Conservation (phyloP, 257 asterid species). For the Henckelia pumila region DNA sequence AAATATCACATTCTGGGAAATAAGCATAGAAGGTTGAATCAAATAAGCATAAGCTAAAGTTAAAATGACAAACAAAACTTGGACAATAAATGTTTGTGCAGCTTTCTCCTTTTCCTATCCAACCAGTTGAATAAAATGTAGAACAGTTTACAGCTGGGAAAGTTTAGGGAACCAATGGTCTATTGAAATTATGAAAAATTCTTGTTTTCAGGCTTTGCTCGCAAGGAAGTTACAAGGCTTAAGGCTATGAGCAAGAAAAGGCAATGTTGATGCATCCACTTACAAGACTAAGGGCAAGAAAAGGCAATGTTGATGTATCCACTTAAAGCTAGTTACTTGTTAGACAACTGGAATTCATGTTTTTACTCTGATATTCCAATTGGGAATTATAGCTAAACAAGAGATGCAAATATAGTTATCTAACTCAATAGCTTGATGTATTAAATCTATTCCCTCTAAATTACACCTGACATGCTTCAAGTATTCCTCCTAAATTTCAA, state of each 20-base stretch:
- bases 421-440: background rate
- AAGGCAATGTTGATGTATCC: too few relatives aligned
- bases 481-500: background rate
- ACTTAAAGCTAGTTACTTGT: too few relatives aligned
- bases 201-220: background rate
- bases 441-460: background rate
- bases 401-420: too few relatives aligned
- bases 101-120: background rate
- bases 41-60: background rate
- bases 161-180: background rate
- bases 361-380: too few relatives aligned
- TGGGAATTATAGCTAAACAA: too few relatives aligned
- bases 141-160: background rate
- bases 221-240: too few relatives aligned
- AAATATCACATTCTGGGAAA: conserved; percentile 17
- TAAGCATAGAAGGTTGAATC: conserved; percentile 13
- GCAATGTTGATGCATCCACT: too few relatives aligned
- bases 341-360: too few relatives aligned
- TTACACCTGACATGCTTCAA: conserved; percentile 5
- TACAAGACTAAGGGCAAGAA: too few relatives aligned
- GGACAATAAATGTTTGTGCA: background rate
- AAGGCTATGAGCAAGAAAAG: too few relatives aligned
- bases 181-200: background rate
- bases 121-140: background rate
- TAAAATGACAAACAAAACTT: background rate